A percentile compares a stretch with the other conserved stretches of the same genome.
phyloP scores from a whole-genome alignment of 208 protist genomes.

The Crithidia mellificae region DNA sequence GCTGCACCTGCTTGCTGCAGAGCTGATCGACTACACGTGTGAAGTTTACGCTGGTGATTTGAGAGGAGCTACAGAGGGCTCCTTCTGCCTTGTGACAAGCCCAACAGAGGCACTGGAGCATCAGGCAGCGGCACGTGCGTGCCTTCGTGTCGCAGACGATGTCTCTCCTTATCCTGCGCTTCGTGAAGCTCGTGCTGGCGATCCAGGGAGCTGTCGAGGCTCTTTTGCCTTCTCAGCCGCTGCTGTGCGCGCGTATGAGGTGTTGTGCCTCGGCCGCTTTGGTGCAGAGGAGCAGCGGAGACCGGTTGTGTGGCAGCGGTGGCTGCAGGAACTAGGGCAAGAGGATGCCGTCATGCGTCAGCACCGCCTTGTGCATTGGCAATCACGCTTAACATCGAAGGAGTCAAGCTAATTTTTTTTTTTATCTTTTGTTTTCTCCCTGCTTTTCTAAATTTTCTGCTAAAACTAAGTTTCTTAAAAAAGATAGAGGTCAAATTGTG shows the following conservation, averaged over 20 bases:
- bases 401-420: neutral
- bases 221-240: slow-evolving; percentile 11
- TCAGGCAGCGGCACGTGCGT: neutral
- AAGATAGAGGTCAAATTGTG: too few species aligned
- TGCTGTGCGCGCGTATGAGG: slow-evolving; percentile 23
- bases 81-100: slow-evolving; percentile 5
- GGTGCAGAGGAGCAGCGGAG: slow-evolving; percentile 16
- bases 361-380: neutral
- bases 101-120: slow-evolving; percentile 18
- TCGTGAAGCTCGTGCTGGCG: too few species aligned
- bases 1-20: slow-evolving; percentile 16
- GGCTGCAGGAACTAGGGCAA: slow-evolving; percentile 19
- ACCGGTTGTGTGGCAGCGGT: slow-evolving; percentile 30
- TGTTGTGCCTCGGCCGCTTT: slow-evolving; percentile 14
- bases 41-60: slow-evolving; percentile 18
- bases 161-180: too few species aligned
- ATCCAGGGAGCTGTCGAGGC: too few species aligned
- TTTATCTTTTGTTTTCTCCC: neutral
- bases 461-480: too few species aligned
- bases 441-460: too few species aligned
- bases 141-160: neutral
- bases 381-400: neutral
- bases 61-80: neutral
- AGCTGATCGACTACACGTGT: slow-evolving; percentile 19
- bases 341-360: slow-evolving; percentile 1